phyloP scores from a whole-genome alignment of 2,329 filamentous ascomycete genomes.

The Dactylellina parvicollis region DNA sequence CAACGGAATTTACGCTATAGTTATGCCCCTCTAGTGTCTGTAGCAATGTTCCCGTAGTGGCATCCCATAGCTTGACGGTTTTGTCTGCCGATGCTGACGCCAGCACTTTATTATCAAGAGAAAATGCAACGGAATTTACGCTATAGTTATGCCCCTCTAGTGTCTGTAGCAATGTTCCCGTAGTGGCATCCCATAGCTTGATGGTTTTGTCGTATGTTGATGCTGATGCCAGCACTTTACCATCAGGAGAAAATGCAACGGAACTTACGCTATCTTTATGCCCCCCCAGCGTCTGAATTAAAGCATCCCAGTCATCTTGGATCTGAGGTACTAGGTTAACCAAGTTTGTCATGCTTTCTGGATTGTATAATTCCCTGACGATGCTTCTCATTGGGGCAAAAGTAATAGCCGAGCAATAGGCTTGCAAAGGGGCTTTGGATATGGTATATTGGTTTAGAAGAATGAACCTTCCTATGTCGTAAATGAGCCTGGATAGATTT shows the following conservation, averaged over 20 bases:
- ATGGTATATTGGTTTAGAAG: conserved; percentile 18
- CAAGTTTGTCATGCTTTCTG: background rate
- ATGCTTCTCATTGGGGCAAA: conserved; percentile 19
- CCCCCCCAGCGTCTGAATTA: background rate
- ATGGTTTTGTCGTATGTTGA: background rate
- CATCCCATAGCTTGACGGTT: conserved; percentile 59
- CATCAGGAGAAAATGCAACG: conserved; percentile 2
- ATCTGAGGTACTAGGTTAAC: background rate
- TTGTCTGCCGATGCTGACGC: conserved; percentile 57
- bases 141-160: background rate
- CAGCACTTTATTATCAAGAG: background rate
- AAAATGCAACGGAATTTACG: background rate
- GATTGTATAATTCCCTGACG: background rate
- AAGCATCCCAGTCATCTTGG: conserved; percentile 64
- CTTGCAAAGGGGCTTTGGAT: conserved; percentile 16
- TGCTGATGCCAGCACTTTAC: conserved; percentile 1
- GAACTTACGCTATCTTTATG: background rate
- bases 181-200: background rate
- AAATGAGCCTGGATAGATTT: conserved; percentile 22
- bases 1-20: background rate
- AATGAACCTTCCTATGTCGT: conserved; percentile 56
- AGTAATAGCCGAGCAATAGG: conserved; percentile 22
- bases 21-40: background rate
- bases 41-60: conserved; percentile 61
- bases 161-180: background rate